Base-by-base conservation (phyloP, 805 yeast genomes). In the Wickerhamomyces subpelliculosus region DNA sequence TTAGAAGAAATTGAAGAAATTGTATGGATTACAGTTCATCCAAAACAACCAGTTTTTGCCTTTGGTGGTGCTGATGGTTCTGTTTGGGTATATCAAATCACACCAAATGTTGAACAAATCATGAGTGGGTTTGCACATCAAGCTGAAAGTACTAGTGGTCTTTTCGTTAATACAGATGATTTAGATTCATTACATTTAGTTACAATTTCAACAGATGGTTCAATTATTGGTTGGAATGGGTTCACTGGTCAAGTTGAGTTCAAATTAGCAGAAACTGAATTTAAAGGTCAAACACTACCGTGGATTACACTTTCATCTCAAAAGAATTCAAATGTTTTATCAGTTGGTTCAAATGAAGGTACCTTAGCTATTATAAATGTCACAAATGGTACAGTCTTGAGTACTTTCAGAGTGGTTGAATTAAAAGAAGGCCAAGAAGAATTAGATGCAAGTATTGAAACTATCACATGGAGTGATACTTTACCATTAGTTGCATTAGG, bases 21-120 rank as follows among this genome's bases (percentile, higher is more conserved):
- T 8, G 77, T 80, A 32, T 88, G 95, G 94, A 68, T 90, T 37
- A 61, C 70, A 23, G 71, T 77, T 36, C 98, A 93, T 62, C 96
- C 96, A 21, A 66, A 67, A 17, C 81, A 80, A 54, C 73, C 80
- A 19, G 73, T 85, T 34, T 86, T 90, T 66, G 97, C 97, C 12
- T 86, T 85, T 55, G 97, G 97, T 44, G 90, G 87, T 18, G 67
- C 70, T 8, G 96, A 89, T 60, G 98, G 98, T 3, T 82, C 95
- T 0, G 94, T 89, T 4, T 90, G 96, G 95, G 86, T 82, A 21
- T 93, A 88, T 57, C 85, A 81, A 53, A 71, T 89, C 29, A 60
- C 62, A 19, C 74, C 82, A 36, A 60, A 73, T 10, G 61, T 84
- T 37, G 86, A 78, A 41, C 84, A 80, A 55, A 62, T 84, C 27